Evolutionary conservation across 148 eudicot species (phyloP).

Genomic region (Pouteria glomerata): DNA sequence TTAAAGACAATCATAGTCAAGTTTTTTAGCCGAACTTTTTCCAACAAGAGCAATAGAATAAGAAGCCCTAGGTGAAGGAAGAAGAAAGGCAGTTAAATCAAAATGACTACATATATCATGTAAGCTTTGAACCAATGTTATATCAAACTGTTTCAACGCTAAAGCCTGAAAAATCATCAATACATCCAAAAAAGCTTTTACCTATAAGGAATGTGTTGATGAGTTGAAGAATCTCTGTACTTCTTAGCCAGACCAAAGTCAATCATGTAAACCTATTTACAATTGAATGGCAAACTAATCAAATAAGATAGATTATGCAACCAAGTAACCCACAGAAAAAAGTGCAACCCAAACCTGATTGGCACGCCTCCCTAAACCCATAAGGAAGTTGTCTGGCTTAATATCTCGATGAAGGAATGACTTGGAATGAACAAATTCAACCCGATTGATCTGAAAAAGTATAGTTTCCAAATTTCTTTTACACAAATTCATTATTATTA

Average conservation of each 20-base stretch:
- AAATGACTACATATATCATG: neutral
- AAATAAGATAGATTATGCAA: constrained; percentile 2
- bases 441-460: constrained; percentile 71
- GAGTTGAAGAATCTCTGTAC: constrained; percentile 85
- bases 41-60: neutral
- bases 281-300: constrained; percentile 6
- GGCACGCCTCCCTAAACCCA: constrained; percentile 98
- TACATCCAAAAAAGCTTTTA: constrained; percentile 12
- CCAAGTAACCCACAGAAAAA: neutral
- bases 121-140: neutral
- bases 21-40: neutral
- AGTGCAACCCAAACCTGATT: constrained; percentile 60
- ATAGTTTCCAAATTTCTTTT: neutral
- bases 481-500: neutral
- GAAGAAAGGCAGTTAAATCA: neutral
- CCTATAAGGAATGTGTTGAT: constrained; percentile 98
- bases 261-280: constrained; percentile 72
- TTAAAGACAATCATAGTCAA: neutral
- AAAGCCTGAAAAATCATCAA: neutral
- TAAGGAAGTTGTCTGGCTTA: constrained; percentile 97
- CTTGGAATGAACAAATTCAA: constrained; percentile 86
- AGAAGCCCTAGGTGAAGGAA: neutral
- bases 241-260: constrained; percentile 99
- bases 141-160: neutral
- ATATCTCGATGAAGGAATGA: constrained; percentile 98